These are phyloP conservation scores for Acanthamoeba quina DNA, from an alignment of 208 protist species.

Conservation along the genomic window DNA sequence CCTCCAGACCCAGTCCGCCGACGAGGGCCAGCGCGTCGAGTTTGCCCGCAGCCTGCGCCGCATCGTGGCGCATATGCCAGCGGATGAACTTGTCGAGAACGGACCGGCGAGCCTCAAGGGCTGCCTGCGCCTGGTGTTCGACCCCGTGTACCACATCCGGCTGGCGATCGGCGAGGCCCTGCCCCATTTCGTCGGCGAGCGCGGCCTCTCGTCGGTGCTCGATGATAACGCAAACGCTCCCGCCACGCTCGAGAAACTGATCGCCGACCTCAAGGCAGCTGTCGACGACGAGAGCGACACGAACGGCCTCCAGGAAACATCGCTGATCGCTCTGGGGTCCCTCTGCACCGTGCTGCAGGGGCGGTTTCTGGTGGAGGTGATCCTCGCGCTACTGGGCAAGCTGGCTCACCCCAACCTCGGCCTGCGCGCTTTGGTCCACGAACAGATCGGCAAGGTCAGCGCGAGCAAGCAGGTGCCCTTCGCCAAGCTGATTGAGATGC, in stretches of 20 bases:
- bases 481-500: slow-evolving; percentile 7
- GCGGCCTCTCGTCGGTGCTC: slow-evolving; percentile 15
- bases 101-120: background rate
- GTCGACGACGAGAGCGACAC: background rate
- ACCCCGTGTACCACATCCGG: background rate
- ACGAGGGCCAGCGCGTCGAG: slow-evolving; percentile 8
- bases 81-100: slow-evolving; percentile 1
- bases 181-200: background rate
- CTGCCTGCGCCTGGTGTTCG: slow-evolving; percentile 1
- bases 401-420: background rate
- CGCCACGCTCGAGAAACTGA: slow-evolving; percentile 2
- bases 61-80: slow-evolving; percentile 8
- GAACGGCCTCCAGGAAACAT: background rate
- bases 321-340: slow-evolving; percentile 6
- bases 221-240: background rate
- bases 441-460: slow-evolving; percentile 40
- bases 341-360: slow-evolving; percentile 34
- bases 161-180: slow-evolving; percentile 10
- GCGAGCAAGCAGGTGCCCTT: background rate
- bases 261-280: background rate
- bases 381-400: background rate
- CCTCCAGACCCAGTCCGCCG: slow-evolving; percentile 10
- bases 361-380: slow-evolving; percentile 21
- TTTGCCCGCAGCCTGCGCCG: slow-evolving; percentile 38
- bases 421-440: slow-evolving; percentile 9